phyloP scores from a whole-genome alignment of 2,329 filamentous ascomycete genomes.

The Aspergillus ochraceus region DNA sequence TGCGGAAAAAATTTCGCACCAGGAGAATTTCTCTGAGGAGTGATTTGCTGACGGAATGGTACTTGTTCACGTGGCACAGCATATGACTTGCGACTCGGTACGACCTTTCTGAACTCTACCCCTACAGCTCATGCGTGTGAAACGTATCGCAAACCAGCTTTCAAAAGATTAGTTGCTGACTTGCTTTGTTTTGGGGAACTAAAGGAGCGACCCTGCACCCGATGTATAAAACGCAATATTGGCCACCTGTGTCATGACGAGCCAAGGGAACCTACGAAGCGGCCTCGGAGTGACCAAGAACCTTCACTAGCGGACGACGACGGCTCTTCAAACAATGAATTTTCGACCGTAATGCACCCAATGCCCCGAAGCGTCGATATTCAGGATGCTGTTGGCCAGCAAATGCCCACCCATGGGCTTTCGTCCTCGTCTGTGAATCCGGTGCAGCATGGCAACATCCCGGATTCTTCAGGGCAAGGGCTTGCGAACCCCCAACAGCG shows the following conservation, averaged over 20 bases:
- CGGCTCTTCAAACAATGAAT: slow-evolving; percentile 46
- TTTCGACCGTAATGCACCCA: slow-evolving; percentile 44
- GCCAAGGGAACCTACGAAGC: slow-evolving; percentile 83
- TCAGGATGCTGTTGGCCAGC: slow-evolving; percentile 53
- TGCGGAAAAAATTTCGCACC: slow-evolving; percentile 19
- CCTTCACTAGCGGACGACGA: slow-evolving; percentile 63
- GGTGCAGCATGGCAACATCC: slow-evolving; percentile 63
- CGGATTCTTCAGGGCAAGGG: slow-evolving; percentile 67
- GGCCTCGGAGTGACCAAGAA: slow-evolving; percentile 66
- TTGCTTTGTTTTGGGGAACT: slow-evolving; percentile 15
- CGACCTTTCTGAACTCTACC: slow-evolving; percentile 39
- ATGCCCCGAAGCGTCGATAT: slow-evolving; percentile 58
- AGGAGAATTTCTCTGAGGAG: slow-evolving; percentile 17
- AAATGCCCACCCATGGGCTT: slow-evolving; percentile 48
- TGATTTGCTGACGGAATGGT: slow-evolving; percentile 49
- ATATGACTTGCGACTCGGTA: slow-evolving; percentile 93
- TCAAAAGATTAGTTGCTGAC: slow-evolving; percentile 30
- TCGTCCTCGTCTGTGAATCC: slow-evolving; percentile 53
- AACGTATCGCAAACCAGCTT: slow-evolving; percentile 21
- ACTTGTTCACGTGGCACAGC: slow-evolving; percentile 57
- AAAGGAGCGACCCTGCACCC: slow-evolving; percentile 91
- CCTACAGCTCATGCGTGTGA: slow-evolving; percentile 21
- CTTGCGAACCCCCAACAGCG: slow-evolving; percentile 70
- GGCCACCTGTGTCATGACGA: slow-evolving; percentile 98
- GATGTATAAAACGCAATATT: slow-evolving; percentile 98